Percentiles rank a stretch among this genome's conserved stretches.
These are phyloP conservation scores for Leccinum fuscescens DNA, from an alignment of 1,284 basidiomycete genomes.

Conservation along the genomic window DNA sequence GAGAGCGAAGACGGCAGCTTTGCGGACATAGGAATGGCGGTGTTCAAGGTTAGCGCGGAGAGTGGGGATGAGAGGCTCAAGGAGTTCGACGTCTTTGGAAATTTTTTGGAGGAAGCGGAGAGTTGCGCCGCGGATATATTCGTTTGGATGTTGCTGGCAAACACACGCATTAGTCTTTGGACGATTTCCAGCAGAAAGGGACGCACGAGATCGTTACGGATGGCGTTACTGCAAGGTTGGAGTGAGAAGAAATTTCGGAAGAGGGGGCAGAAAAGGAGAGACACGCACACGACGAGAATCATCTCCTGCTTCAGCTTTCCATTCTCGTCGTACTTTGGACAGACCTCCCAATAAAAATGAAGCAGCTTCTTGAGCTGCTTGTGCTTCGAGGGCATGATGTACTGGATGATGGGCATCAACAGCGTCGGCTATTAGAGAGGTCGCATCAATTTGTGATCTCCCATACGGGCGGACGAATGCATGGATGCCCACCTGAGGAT, in stretches of 20 bases:
- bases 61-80: conserved; percentile 94
- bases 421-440: conserved; percentile 63
- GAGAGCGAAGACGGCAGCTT: conserved; percentile 97
- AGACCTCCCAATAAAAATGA: conserved; percentile 99
- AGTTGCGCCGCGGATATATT: conserved; percentile 98
- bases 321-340: conserved; percentile 95
- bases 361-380: conserved; percentile 98
- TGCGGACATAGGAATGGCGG: conserved; percentile 96
- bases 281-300: conserved; percentile 94
- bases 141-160: conserved; percentile 94
- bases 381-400: conserved; percentile 81
- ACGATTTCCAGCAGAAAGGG: not conserved
- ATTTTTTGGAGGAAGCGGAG: conserved; percentile 97
- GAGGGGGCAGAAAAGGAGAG: not conserved
- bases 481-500: conserved; percentile 60
- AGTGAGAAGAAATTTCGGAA: conserved; percentile 3
- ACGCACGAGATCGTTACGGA: conserved; percentile 92
- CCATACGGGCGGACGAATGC: conserved; percentile 2
- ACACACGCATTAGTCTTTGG: not conserved
- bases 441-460: conserved; percentile 5
- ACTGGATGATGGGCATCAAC: conserved; percentile 99
- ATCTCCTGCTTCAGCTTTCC: conserved; percentile 99
- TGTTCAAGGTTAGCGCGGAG: conserved; percentile 96
- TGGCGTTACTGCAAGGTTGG: conserved; percentile 72
- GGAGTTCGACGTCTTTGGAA: conserved; percentile 88